phyloP scores from a whole-genome alignment of 73 alveolate genomes.

The Tetrahymena elliotti region DNA sequence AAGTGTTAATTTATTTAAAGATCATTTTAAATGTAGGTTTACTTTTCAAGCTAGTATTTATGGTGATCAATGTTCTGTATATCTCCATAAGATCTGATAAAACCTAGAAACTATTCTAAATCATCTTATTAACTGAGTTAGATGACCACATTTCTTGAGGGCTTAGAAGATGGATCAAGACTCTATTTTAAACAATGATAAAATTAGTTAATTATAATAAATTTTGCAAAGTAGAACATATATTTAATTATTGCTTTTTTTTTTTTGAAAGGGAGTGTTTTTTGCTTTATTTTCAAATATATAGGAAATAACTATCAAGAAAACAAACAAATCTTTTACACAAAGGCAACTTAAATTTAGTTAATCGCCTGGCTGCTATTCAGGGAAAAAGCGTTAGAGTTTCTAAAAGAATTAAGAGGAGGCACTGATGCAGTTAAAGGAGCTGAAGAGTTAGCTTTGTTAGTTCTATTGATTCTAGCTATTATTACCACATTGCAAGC shows the following conservation, averaged over 20 bases:
- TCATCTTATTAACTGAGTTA: neutral
- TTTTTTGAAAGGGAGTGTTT: neutral
- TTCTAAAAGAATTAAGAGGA: neutral
- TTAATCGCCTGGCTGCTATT: neutral
- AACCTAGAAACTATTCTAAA: neutral
- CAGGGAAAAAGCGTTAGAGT: neutral
- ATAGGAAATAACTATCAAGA: neutral
- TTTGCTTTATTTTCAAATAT: neutral
- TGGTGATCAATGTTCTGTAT: neutral
- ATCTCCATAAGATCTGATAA: neutral
- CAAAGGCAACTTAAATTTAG: neutral
- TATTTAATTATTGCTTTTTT: neutral
- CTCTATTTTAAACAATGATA: neutral
- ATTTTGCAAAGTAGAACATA: neutral
- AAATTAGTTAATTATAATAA: neutral
- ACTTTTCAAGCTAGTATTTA: neutral
- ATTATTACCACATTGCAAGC: neutral
- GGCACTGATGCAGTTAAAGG: neutral
- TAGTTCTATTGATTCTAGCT: neutral
- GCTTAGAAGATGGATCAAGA: neutral
- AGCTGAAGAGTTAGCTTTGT: neutral
- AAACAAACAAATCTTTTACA: neutral
- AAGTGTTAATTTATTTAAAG: neutral
- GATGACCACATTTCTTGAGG: neutral
- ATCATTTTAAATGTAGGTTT: too few species aligned